phyloP scores from a whole-genome alignment of 2,329 filamentous ascomycete species.

The Hortaea werneckii region DNA sequence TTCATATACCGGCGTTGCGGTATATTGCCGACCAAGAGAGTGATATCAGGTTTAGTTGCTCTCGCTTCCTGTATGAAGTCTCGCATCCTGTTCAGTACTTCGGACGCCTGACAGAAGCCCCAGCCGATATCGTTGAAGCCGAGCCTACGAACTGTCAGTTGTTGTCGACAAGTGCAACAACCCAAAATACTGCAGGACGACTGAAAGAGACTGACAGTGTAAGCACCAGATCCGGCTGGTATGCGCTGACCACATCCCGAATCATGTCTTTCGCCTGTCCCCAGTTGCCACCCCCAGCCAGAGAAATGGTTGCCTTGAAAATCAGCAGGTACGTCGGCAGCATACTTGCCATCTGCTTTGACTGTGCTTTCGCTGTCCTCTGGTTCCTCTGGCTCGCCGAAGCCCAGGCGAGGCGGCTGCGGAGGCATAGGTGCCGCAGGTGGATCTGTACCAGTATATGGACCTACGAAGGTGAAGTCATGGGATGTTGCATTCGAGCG shows the following conservation, averaged over 20 bases:
- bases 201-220: not conserved
- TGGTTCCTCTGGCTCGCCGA: conserved; percentile 10
- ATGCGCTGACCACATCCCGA: conserved; percentile 14
- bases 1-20: not conserved
- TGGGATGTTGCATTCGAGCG: not conserved
- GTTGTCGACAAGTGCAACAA: no score
- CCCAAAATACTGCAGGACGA: not conserved
- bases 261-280: conserved; percentile 20
- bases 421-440: conserved; percentile 5
- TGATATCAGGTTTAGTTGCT: not conserved
- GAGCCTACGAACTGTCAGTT: not conserved
- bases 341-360: not conserved
- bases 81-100: conserved; percentile 16
- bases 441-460: conserved; percentile 27
- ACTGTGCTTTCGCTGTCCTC: not conserved
- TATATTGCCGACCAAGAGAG: not conserved
- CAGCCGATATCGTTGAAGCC: conserved; percentile 13
- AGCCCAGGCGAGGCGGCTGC: conserved; percentile 5
- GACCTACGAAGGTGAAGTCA: conserved; percentile 24
- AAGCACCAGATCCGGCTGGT: conserved; percentile 22
- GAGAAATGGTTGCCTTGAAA: conserved; percentile 24
- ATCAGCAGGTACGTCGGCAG: not conserved
- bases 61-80: not conserved
- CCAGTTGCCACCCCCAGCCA: conserved; percentile 23
- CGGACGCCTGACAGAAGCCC: conserved; percentile 8